Percentiles rank a stretch among this genome's conserved stretches.
Conservation (phyloP, 2,329 filamentous ascomycete species). For the Fusarium algeriense region DNA sequence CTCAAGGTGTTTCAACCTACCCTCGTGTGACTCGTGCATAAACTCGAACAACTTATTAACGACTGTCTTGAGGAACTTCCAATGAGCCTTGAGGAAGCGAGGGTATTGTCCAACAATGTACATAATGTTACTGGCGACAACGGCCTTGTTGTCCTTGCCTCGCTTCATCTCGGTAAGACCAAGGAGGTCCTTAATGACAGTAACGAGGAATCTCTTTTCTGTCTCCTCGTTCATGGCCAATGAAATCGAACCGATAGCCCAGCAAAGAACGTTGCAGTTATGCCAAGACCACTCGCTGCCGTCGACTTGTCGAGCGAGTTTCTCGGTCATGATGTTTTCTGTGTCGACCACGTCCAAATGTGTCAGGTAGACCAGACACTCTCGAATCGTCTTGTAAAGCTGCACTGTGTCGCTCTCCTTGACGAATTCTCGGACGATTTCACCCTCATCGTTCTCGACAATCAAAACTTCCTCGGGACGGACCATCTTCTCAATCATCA, state of each 20-base stretch:
- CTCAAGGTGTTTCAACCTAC: conserved; percentile 58
- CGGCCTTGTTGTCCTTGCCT: conserved; percentile 99
- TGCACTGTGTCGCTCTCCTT: conserved; percentile 99
- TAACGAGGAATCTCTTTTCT: conserved; percentile 97
- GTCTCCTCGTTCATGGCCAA: conserved; percentile 99
- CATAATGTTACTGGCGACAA: conserved; percentile 99
- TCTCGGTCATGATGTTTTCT: conserved; percentile 99
- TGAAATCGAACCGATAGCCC: conserved; percentile 99
- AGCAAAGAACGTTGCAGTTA: conserved; percentile 99
- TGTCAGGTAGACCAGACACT: conserved; percentile 96
- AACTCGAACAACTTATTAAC: conserved; percentile 99
- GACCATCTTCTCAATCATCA: conserved; percentile 99
- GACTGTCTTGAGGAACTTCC: conserved; percentile 99
- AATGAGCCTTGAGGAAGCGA: conserved; percentile 97
- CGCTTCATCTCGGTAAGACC: conserved; percentile 99
- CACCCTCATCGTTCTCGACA: conserved; percentile 99
- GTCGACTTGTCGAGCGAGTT: conserved; percentile 94
- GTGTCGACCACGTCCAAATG: conserved; percentile 98
- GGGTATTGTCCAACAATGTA: conserved; percentile 99
- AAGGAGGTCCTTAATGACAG: conserved; percentile 97
- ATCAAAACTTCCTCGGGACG: conserved; percentile 97
- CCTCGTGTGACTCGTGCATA: conserved; percentile 99
- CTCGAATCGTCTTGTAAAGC: conserved; percentile 98
- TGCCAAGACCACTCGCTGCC: conserved; percentile 98
- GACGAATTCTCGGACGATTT: conserved; percentile 98